Base-by-base conservation (phyloP, 495 filamentous ascomycete genomes). In the Thermothielavioides terrestris region DNA sequence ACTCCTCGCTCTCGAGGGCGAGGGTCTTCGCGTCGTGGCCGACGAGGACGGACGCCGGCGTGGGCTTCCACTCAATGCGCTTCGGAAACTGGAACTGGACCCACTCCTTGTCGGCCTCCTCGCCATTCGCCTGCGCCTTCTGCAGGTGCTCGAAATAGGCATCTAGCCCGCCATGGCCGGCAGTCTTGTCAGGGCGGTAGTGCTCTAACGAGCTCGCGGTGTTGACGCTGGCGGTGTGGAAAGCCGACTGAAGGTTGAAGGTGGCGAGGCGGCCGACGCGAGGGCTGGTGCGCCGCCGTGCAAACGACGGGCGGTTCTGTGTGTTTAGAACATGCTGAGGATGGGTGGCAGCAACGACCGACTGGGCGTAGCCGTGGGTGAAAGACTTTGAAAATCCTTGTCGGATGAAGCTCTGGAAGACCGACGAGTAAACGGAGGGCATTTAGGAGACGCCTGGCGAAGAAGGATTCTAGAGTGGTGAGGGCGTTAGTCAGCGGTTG, bases 301-400 rank as follows among this genome's bases (percentile, higher is more conserved):
- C 66, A 55, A 80, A 81, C 57, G 75, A 72, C 55, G 73, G 73
- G 54, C 77, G 71, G 57, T 76, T 76, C 51, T 75, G 84, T 6
- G 82, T 73, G 39, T 88, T 89, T 64, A 89, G 80, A 74, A 89
- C 86, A 67, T 86, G n/a, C n/a, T n/a, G 83, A 39, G 73, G 72
- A 61, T 96, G 90, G 41, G 89, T 88, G 48, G 88, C 90, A 55
- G 92, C 92, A 68, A 97, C 91, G 71, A 98, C 83, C 56, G 91
- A 94, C 67, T 96, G 91, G 67, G 89, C 88, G 77, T 94, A 96
- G 70, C 90, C 91, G 79, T 95, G 88, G 65, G 88, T 90, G 68
- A 97, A 84, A 67, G 88, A 85, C 78, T 97, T 97, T 57, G 86
- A 79, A 64, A 95, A 84, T 82, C 86, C 91, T 74, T 90, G 88